Evolutionary conservation across 345 rosid genomes (phyloP), one percentile per base, ranked within the genome.

Genomic region (Excoecaria agallocha): DNA sequence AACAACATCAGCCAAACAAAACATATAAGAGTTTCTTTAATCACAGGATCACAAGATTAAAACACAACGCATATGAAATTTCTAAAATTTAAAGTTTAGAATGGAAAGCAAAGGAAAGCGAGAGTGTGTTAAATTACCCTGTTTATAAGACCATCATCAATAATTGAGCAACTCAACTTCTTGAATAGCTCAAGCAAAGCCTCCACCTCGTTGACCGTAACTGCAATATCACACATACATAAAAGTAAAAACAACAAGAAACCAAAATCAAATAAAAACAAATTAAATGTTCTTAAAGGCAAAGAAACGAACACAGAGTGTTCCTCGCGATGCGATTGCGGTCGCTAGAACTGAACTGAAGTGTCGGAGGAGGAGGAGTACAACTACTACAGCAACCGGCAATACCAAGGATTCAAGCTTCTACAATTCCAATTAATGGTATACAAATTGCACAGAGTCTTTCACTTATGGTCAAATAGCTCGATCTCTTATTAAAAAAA

Each of bases 321-420:
- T 52, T 30, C 12, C 68, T 38, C 8, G 91, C 75, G 12, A 87
- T 78, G 51, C 77, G 82, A 66, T 68, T 39, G 64, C 86, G 79
- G 39, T 86, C 85, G 30, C 52, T 56, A 72, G 79, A 70, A 56
- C 80, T 72, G 76, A 67, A 79, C 5, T 5, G 81, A 69, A 59
- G 77, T 45, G n/a, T 74, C 30, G 30, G 30, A 69, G 55, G 67
- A 39, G 35, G 80, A 11, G 69, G 72, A 30, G 71, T 61, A 58
- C 39, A 78, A 70, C 35, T 71, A 60, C 52, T 60, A 76, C 84
- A 82, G 84, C 91, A 87, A 46, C 83, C 74, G 19, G 62, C 24
- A 37, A 84, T 69, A 70, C 71, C 61, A 22, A 82, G 68, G 46
- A 78, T 52, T 46, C 70, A 65, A 17, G 73, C 77, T 72, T 84